Conservation (phyloP, 495 filamentous ascomycete genomes). For the Pseudevernia furfuracea region DNA sequence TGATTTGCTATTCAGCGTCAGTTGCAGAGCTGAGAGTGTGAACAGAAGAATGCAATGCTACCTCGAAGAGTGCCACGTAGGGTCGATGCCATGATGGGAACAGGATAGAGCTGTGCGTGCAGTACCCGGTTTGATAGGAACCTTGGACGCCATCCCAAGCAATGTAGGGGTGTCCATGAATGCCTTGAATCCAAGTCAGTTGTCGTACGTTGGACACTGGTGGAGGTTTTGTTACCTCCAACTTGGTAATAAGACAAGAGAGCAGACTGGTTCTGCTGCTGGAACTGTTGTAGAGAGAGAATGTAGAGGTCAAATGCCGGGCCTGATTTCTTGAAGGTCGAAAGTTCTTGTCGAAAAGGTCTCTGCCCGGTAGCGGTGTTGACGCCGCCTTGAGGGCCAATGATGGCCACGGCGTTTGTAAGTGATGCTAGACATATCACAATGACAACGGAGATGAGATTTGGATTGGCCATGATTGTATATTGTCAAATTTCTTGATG, state of each 20-base stretch:
- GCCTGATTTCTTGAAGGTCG: constrained; percentile 25
- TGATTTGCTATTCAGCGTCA: constrained; percentile 23
- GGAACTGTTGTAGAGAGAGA: constrained; percentile 27
- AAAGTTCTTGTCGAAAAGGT: constrained; percentile 27
- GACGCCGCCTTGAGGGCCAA: constrained; percentile 24
- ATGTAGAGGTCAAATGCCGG: constrained; percentile 32
- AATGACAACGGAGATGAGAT: constrained; percentile 8
- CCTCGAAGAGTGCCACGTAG: constrained; percentile 42
- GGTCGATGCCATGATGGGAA: constrained; percentile 41
- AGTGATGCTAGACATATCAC: constrained; percentile 2
- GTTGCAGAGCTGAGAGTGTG: not conserved
- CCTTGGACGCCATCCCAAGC: constrained; percentile 31
- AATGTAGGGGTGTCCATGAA: constrained; percentile 29
- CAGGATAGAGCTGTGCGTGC: constrained; percentile 24
- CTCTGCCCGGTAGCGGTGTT: constrained; percentile 24
- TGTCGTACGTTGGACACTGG: not conserved
- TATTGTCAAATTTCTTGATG: not conserved
- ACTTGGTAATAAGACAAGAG: constrained; percentile 29
- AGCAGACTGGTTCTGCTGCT: constrained; percentile 25
- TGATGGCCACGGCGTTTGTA: constrained; percentile 22
- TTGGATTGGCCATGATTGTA: not conserved
- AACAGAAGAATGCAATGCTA: constrained; percentile 15
- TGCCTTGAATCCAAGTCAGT: constrained; percentile 21
- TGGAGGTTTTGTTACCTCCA: constrained; percentile 15
- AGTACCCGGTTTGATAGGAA: constrained; percentile 20